phyloP scores from a whole-genome alignment of 2,329 filamentous ascomycete species.

The Cladosporium sp. region DNA sequence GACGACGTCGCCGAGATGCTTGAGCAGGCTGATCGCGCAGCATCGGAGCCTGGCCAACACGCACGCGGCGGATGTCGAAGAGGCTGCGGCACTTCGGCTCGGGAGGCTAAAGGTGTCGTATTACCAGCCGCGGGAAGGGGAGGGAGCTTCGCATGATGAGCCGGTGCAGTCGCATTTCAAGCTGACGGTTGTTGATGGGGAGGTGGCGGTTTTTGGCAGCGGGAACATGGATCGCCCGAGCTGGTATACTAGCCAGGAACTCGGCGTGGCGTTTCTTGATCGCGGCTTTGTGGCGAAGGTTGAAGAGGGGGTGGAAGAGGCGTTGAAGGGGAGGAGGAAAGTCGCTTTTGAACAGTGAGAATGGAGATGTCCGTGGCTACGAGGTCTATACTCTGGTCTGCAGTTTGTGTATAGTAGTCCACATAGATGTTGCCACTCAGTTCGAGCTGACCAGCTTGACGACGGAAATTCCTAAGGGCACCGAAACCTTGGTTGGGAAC shows the following conservation, averaged over 20 bases:
- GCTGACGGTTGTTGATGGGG: constrained; percentile 66
- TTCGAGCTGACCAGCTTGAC: no score
- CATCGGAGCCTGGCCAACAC: constrained; percentile 39
- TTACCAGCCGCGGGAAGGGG: constrained; percentile 43
- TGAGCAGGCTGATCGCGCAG: constrained; percentile 55
- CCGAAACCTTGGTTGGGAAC: no score
- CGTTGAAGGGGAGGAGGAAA: constrained; percentile 17
- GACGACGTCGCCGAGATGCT: constrained; percentile 64
- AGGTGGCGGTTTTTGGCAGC: constrained; percentile 67
- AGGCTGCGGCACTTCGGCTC: constrained; percentile 39
- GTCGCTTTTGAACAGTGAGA: background rate
- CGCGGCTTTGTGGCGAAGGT: constrained; percentile 32
- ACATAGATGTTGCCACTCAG: no score
- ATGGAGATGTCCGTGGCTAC: background rate
- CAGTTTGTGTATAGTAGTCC: no score
- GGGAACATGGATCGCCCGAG: constrained; percentile 83
- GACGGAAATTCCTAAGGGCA: no score
- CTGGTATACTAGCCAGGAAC: constrained; percentile 82
- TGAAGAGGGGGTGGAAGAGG: constrained; percentile 14
- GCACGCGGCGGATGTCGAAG: constrained; percentile 33
- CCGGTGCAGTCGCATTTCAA: constrained; percentile 76
- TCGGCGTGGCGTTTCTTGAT: constrained; percentile 60
- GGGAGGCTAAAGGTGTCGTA: constrained; percentile 58
- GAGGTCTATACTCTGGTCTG: background rate
- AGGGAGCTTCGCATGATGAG: constrained; percentile 29